phyloP scores from a whole-genome alignment of 768 basidiomycete genomes.

The Gautieria morchelliformis region DNA sequence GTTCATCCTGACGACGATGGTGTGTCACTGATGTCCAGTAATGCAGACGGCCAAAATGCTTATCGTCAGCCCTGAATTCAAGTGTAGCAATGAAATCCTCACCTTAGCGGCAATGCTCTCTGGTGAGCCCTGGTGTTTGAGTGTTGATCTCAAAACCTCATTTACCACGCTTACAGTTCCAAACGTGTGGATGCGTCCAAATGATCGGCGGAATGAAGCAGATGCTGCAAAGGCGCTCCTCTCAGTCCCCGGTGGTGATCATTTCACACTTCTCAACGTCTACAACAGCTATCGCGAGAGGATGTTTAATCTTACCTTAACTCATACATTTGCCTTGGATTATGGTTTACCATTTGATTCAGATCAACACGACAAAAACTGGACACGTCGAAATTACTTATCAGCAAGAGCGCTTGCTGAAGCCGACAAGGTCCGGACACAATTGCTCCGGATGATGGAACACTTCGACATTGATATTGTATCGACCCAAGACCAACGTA shows the following conservation, averaged over 20 bases:
- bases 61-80: constrained; percentile 89
- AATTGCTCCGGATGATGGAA: constrained; percentile 88
- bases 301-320: constrained; percentile 35
- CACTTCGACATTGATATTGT: constrained; percentile 72
- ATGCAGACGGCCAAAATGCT: constrained; percentile 82
- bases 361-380: constrained; percentile 75
- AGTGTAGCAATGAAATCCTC: constrained; percentile 91
- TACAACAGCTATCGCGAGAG: constrained; percentile 87
- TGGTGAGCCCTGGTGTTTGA: constrained; percentile 33
- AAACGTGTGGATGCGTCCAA: constrained; percentile 89
- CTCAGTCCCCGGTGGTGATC: constrained; percentile 93
- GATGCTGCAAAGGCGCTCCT: constrained; percentile 85
- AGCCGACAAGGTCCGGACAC: constrained; percentile 88
- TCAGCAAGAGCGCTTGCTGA: constrained; percentile 75
- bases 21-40: background rate
- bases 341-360: constrained; percentile 1
- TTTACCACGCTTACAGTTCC: constrained; percentile 46
- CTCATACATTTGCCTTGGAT: background rate
- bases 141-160: background rate
- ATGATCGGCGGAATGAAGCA: constrained; percentile 80
- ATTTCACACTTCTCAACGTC: constrained; percentile 88
- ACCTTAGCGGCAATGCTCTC: constrained; percentile 96
- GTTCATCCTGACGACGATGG: background rate
- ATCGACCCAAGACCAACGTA: constrained; percentile 56
- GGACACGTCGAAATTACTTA: constrained; percentile 88